Evolutionary conservation across 345 rosid species (phyloP).

Genomic region (Brassica juncea): DNA sequence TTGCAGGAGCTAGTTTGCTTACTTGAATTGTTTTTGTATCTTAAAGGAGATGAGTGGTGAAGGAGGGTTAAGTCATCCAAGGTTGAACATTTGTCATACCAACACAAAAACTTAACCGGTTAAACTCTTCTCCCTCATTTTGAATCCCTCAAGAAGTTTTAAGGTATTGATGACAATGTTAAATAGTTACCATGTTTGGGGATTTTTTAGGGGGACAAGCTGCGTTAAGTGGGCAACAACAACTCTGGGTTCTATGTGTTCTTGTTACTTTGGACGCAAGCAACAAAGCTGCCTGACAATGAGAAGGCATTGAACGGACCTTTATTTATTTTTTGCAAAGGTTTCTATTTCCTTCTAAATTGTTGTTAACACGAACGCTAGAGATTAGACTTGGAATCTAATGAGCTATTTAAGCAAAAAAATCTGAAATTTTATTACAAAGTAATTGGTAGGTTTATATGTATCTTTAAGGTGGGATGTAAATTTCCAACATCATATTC

Average conservation of each 20-base stretch:
- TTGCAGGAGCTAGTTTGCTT: neutral
- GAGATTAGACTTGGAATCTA: constrained; percentile 5
- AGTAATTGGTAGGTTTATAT: constrained; percentile 13
- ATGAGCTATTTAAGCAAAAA: constrained; percentile 5
- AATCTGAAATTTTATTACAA: neutral
- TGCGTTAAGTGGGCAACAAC: constrained; percentile 22
- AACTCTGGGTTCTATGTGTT: neutral
- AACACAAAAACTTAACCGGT: constrained; percentile 48
- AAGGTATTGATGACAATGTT: neutral
- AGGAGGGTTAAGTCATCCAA: constrained; percentile 47
- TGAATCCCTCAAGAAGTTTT: neutral
- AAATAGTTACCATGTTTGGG: neutral
- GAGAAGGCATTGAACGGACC: neutral
- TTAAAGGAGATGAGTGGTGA: constrained; percentile 55
- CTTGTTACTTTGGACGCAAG: constrained; percentile 34
- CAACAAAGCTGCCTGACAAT: constrained; percentile 2
- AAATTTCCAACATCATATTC: constrained; percentile 17
- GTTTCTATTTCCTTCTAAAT: neutral
- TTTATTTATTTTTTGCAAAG: neutral
- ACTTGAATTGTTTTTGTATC: neutral
- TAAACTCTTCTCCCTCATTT: neutral
- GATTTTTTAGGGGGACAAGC: constrained; percentile 29
- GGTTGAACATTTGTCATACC: constrained; percentile 44
- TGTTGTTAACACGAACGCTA: constrained; percentile 29
- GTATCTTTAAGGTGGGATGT: constrained; percentile 17